Evolutionary conservation across 2,329 filamentous ascomycete genomes (phyloP).

Genomic region (Seiridium unicorne): DNA sequence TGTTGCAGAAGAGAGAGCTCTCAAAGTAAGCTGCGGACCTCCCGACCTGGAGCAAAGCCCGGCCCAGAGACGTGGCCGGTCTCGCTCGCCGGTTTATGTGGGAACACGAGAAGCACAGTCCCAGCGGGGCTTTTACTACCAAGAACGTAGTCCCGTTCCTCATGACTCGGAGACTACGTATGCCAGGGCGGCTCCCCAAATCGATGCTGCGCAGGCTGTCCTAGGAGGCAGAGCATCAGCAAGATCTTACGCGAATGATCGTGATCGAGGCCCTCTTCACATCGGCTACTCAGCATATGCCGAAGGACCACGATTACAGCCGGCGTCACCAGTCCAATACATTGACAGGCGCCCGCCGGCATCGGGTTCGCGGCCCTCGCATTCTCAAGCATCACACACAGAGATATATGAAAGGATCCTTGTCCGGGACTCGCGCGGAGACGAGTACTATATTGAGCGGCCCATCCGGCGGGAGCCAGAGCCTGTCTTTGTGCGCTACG

Average conservation of each 20-base stretch:
- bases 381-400: constrained; percentile 13
- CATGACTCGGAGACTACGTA: constrained; percentile 25
- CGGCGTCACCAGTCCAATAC: constrained; percentile 21
- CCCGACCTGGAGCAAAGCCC: neutral
- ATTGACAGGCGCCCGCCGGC: constrained; percentile 23
- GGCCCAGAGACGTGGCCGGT: constrained; percentile 22
- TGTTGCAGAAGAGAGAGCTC: neutral
- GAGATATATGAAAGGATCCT: constrained; percentile 45
- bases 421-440: constrained; percentile 39
- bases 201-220: neutral
- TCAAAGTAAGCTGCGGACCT: too few species aligned
- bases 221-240: neutral
- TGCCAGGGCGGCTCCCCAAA: neutral
- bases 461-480: constrained; percentile 34
- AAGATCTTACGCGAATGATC: neutral
- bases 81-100: constrained; percentile 26
- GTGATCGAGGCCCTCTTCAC: neutral
- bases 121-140: constrained; percentile 23
- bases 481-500: constrained; percentile 7
- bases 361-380: constrained; percentile 11
- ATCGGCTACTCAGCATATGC: neutral
- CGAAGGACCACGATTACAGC: neutral
- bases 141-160: constrained; percentile 26
- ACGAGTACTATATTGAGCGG: constrained; percentile 43
- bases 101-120: constrained; percentile 26